These are phyloP conservation scores for Aurinia saxatilis DNA, from an alignment of 345 rosid genomes.

Conservation along the genomic window DNA sequence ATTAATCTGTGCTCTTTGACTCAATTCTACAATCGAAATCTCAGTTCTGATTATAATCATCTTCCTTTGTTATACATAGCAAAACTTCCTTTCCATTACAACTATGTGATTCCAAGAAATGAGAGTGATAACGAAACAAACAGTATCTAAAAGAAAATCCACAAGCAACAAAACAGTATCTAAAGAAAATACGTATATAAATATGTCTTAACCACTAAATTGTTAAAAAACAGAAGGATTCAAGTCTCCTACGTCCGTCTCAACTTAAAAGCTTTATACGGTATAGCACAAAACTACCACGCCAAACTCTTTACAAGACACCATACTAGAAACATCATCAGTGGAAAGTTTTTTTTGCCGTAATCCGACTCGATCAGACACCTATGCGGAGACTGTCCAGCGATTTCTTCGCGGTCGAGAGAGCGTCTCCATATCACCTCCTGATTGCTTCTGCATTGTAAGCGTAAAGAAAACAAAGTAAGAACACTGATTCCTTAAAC, in stretches of 20 bases:
- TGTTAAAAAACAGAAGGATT: not conserved
- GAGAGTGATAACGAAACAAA: not conserved
- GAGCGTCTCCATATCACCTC: not conserved
- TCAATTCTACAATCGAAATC: no score
- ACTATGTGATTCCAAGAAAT: not conserved
- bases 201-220: not conserved
- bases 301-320: conserved; percentile 21
- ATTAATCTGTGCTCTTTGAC: no score
- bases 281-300: not conserved
- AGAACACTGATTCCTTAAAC: not conserved
- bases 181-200: not conserved
- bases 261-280: not conserved
- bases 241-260: not conserved
- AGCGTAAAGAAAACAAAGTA: not conserved
- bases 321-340: conserved; percentile 7
- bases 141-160: not conserved
- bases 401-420: conserved; percentile 15
- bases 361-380: not conserved
- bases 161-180: not conserved
- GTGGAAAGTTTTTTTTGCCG: not conserved
- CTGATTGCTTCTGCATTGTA: conserved; percentile 12
- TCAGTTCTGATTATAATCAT: not conserved
- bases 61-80: not conserved
- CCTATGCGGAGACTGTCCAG: conserved; percentile 11
- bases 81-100: not conserved